Evolutionary conservation across 768 basidiomycete species (phyloP), one percentile per base, ranked within the genome.

Genomic region (Vararia minispora): DNA sequence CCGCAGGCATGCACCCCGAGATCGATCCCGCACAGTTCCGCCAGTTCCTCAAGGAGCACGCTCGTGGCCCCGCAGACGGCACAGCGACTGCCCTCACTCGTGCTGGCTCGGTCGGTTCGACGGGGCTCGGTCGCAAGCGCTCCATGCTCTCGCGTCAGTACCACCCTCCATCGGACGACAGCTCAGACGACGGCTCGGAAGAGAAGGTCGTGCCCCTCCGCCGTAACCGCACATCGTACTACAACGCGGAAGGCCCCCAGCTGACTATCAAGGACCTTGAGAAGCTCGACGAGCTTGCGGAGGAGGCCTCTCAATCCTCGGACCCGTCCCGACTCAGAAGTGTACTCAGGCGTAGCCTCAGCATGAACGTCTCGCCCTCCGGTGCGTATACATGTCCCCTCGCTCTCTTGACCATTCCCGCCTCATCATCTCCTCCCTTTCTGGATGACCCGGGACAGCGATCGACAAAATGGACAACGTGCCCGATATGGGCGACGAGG

Each of bases 91-190:
- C 49, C 3, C 49, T 67, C 6, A 54, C 48, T 25, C 62, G 71
- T 49, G 66, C 77, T 6, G 57, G 55, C 43, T 71, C 72, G 5
- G 54, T 59, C 22, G 55, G 66, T 16, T 65, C 69, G 22, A 53
- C 61, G 1, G 61, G 64, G 28, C 71, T 95, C n/a, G 77, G 72
- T 27, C 75, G 91, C 44, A 91, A 81, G 68, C 76, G 79, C 58
- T 91, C 88, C 2, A 91, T 98, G 91, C 74, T 99, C 20, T 86
- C 86, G 50, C 73, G 87, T 44, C 94, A 94, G 59, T 98, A 98
- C 61, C 72, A 74, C 35, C 95, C 95, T 16, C 60, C 72, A 28
- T 74, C 78, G 41, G 72, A 77, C 43, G 90, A 94, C 54, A 75
- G 74, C 14, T 68, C 78, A 27, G 86, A 86, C 54, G 72, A 74